Conservation (phyloP, 73 alveolate species). For the Tetrahymena thermophila region DNA sequence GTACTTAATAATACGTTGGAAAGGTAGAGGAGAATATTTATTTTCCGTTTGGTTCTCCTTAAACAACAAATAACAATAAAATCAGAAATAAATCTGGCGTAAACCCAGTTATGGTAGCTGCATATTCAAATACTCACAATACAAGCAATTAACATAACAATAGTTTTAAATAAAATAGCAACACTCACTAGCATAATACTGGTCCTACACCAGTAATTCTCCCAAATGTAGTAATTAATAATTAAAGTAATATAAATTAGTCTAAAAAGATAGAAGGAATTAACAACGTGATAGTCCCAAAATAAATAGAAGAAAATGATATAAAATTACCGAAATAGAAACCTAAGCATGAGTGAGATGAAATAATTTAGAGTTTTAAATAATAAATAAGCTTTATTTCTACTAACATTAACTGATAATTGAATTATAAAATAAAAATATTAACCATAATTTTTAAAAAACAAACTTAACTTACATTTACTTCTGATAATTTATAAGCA, state of each 20-base stretch:
- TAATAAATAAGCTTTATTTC: not conserved
- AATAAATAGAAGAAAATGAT: not conserved
- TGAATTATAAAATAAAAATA: not conserved
- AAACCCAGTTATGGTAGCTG: not conserved
- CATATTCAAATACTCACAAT: not conserved
- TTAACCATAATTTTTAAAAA: not conserved
- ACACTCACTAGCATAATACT: not conserved
- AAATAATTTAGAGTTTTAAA: not conserved
- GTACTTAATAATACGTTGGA: not conserved
- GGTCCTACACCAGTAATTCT: not conserved
- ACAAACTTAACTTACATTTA: too few relatives aligned
- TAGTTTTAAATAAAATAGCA: not conserved
- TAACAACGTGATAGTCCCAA: not conserved
- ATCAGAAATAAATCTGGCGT: not conserved
- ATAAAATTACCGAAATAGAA: not conserved
- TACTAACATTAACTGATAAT: not conserved
- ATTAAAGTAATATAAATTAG: not conserved
- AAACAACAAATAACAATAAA: not conserved
- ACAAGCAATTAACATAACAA: not conserved
- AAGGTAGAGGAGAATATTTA: not conserved
- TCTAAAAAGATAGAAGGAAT: not conserved
- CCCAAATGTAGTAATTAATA: not conserved
- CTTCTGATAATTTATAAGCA: not conserved
- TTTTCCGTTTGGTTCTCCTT: not conserved
- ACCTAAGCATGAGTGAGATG: not conserved